Base-by-base conservation (phyloP, 371 early-diverging fungal species). In the Mortierella sp. region DNA sequence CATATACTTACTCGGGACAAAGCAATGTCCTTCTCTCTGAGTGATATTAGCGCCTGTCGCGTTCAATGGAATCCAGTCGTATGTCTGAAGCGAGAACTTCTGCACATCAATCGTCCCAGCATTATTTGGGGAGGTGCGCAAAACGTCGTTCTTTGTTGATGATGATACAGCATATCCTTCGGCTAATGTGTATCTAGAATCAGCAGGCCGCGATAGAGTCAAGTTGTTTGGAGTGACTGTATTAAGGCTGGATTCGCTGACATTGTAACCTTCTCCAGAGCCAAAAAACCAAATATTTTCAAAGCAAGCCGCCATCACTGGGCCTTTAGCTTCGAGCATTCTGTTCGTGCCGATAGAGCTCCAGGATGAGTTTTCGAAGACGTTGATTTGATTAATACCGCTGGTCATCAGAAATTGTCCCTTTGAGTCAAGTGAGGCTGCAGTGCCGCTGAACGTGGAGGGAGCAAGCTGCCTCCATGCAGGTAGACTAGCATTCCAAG, bases 101-200 rank as follows among this genome's bases (percentile, higher is more conserved):
- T 51, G n/a, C 3, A 52, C 9, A 52, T 52, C 52, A n/a, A 52
- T 52, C 9, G 20, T 24, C 20, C 52, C 52, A 20, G 1, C 24
- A 22, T 12, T 5, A n/a, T 20, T 24, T 20, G 52, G 52, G 20
- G 52, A 18, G 14, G 52, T 52, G 22, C 52, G 52, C 24, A 52
- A 9, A 2, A 52, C n/a, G 24, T n/a, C 24, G 9, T 16, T 18
- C 22, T 9, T 52, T 52, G 24, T 12, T 9, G 52, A 22, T 20
- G 52, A 22, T 52, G 52, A 52, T 24, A 52, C 52, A n/a, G 52
- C 52, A 52, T 52, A 52, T 16, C 52, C 52, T 22, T 52, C 52
- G 3, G 20, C 52, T 22, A 52, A 9, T 2, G 52, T 52, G n/a
- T 22, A 52, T 0, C 20, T 24, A 52, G 18, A n/a, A 20, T n/a